A percentile compares a stretch with the other conserved stretches of the same genome.
Evolutionary conservation across 768 basidiomycete genomes (phyloP).

Genomic region (Chalciporus sphaerocephalus): DNA sequence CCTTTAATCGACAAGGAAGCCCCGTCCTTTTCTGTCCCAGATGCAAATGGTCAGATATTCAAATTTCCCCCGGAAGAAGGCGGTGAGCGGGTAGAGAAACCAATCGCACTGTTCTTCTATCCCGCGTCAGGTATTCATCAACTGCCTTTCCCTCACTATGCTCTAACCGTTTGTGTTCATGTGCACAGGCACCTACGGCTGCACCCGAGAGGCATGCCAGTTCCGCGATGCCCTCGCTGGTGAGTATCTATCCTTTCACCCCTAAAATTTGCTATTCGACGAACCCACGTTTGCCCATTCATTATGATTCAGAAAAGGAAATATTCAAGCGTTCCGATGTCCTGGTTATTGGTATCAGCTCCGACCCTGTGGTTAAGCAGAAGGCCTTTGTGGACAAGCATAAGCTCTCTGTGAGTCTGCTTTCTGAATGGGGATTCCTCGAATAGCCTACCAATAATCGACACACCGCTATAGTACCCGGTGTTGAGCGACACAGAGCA

Average conservation of each 20-base stretch:
- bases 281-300: neutral
- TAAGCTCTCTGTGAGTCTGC: conserved; percentile 51
- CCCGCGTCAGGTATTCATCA: conserved; percentile 54
- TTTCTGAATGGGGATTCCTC: neutral
- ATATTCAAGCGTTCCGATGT: conserved; percentile 61
- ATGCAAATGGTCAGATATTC: conserved; percentile 58
- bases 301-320: conserved; percentile 47
- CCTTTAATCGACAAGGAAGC: conserved; percentile 60
- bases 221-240: conserved; percentile 77
- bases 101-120: conserved; percentile 76
- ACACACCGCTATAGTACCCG: conserved; percentile 51
- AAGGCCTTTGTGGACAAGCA: conserved; percentile 70
- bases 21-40: conserved; percentile 60
- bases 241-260: conserved; percentile 28
- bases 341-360: conserved; percentile 68
- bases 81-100: conserved; percentile 36
- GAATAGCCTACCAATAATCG: neutral
- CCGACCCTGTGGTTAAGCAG: conserved; percentile 69
- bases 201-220: conserved; percentile 77
- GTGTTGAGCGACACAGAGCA: conserved; percentile 70
- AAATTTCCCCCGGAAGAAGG: conserved; percentile 55
- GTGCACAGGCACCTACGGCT: conserved; percentile 60
- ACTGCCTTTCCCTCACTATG: neutral
- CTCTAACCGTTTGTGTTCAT: neutral
- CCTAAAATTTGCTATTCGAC: neutral